A percentile compares a stretch with the other conserved stretches of the same genome.
These are phyloP conservation scores for Colletotrichum camelliae DNA, from an alignment of 2,329 filamentous ascomycete species.

Conservation along the genomic window DNA sequence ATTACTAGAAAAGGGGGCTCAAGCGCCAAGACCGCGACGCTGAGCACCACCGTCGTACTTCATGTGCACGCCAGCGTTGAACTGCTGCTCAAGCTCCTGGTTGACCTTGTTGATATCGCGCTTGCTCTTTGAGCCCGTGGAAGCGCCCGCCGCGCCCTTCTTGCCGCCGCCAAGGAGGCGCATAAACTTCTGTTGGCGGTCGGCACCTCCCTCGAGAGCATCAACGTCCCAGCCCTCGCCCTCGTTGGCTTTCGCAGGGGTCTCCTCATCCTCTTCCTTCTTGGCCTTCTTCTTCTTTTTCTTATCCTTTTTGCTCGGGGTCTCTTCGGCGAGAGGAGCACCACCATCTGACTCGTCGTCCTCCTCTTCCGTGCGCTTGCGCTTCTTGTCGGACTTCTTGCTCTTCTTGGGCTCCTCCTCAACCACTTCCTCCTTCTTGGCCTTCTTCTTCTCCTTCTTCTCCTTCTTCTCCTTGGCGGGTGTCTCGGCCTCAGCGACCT, in stretches of 20 bases:
- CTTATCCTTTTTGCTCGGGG: slow-evolving; percentile 31
- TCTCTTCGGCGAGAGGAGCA: slow-evolving; percentile 22
- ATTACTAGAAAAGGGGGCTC: neutral
- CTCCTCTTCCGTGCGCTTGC: slow-evolving; percentile 22
- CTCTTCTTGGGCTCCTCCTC: slow-evolving; percentile 18
- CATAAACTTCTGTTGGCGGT: slow-evolving; percentile 62
- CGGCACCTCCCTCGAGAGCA: slow-evolving; percentile 54
- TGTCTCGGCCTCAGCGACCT: slow-evolving; percentile 21
- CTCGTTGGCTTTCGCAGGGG: slow-evolving; percentile 21
- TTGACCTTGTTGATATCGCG: slow-evolving; percentile 44
- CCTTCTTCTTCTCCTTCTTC: slow-evolving; percentile 18
- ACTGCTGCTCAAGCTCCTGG: slow-evolving; percentile 62
- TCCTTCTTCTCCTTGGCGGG: slow-evolving; percentile 24
- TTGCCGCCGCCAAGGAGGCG: slow-evolving; percentile 61
- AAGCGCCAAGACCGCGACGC: slow-evolving; percentile 59
- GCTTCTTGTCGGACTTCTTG: slow-evolving; percentile 30
- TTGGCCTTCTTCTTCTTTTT: slow-evolving; percentile 29
- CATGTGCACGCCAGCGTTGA: slow-evolving; percentile 59
- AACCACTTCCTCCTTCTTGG: slow-evolving; percentile 12
- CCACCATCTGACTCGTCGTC: slow-evolving; percentile 22
- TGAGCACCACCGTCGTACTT: slow-evolving; percentile 57
- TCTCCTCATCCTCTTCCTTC: slow-evolving; percentile 25
- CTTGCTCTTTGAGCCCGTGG: slow-evolving; percentile 28
- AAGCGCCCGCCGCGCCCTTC: slow-evolving; percentile 32
- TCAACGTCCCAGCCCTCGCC: slow-evolving; percentile 59